Base-by-base conservation (phyloP, 805 yeast genomes). In the Lipomyces starkeyi region DNA sequence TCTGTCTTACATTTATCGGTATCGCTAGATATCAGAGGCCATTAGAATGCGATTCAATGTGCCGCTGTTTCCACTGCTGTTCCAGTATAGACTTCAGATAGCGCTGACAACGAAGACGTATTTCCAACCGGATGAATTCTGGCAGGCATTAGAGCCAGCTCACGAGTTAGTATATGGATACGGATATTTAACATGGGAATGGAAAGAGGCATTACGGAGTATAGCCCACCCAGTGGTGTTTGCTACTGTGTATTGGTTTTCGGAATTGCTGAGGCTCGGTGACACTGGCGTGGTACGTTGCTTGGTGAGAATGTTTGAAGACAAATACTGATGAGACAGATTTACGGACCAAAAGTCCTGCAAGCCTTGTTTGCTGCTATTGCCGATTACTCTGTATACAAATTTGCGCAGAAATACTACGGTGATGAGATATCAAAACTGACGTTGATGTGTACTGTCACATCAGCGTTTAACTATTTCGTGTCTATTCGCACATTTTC, bases 61-160 rank as follows among this genome's bases (percentile, higher is more conserved):
- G 27, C 34, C 56, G 2, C 32, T 53, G n/a, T 53, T 53, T 29
- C 56, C 34, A 14, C 34, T 53, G 29, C n/a, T 53, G 22, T 65
- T 86, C 2, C 61, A 80, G 0, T 71, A 84, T n/a, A 78, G 97
- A 53, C 69, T 88, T 9, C 40, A 85, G 73, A 92, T 93, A 77
- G 86, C 96, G 0, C 75, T 90, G 29, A 77, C 87, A 0, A 85
- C 86, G 4, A 76, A 76, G 64, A 92, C 98, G 0, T 95, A 87
- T 76, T 95, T 95, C 79, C 99, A 95, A 77, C 94, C 99, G 0
- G 99, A 95, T 78, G 99, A 95, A 78, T 95, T 84, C 79, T 95
- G 89, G 87, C 99, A 95, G 78, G 83, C 93, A 0, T 80, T 95
- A 62, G 99, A 95, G 75, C 97, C 97, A 0, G 99, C 98, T 0